Evolutionary conservation across 345 rosid species (phyloP), one percentile per base, ranked within the genome.

Genomic region (Leavenworthia alabamica): DNA sequence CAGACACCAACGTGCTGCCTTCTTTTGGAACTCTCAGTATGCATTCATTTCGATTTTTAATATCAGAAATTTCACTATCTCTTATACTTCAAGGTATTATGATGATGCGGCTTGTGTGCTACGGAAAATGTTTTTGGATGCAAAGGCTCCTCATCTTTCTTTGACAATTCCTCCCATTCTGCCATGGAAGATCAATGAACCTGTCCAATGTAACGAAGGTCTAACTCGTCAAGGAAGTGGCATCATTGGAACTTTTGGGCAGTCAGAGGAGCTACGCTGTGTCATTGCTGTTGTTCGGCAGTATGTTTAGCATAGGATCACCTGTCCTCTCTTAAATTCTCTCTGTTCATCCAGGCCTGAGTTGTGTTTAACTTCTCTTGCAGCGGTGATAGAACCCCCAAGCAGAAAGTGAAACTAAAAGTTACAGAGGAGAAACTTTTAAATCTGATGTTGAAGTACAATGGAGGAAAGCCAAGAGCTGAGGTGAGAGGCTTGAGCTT

Each of bases 341-440:
- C 20, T 71, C 15, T 47, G 12, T 33, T 67, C 33, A 60, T 28
- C 13, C 35, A 45, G 53, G 48, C 27, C 24, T 56, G 45, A 33
- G 20, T 53, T 57, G 9, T 51, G 39, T 55, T 62, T 63, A 27
- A 37, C 37, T 60, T 19, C 46, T 4, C 62, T 63, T 72, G 35
- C 83, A 93, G 99, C 62, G 99, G 99, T 71, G 99, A 94, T 74
- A 81, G 99, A 82, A 94, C 99, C 72, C 95, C 99, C 66, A 94
- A 94, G 79, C 99, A 94, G 78, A 94, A 94, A 82, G 99, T 94
- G 52, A 94, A 94, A 80, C 76, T 94, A 77, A 94, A 82, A 78
- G 96, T 94, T 57, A 90, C 99, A 3, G 99, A 94, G 80, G 97
- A 94, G 73, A 94, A 86, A 46, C 83, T 94, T 56, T 74, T 94